Evolutionary conservation across 208 protist species (phyloP).

Genomic region (Leishmania tropica): DNA sequence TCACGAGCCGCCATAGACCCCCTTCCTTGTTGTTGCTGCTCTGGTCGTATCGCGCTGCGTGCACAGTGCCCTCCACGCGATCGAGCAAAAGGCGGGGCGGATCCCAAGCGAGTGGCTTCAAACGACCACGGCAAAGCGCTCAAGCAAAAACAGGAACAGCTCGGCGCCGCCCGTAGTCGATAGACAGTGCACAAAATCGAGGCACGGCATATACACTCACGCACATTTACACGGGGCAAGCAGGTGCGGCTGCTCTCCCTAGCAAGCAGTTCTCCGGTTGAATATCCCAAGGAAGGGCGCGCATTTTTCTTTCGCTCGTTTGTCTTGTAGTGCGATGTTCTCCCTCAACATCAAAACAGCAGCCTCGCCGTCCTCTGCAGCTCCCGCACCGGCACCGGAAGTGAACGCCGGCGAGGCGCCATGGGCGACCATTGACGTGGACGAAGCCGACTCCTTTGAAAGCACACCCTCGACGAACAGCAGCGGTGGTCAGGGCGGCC

Average conservation of each 20-base stretch:
- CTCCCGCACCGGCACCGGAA: background rate
- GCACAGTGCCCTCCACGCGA: background rate
- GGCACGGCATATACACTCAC: background rate
- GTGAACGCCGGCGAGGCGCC: slow-evolving; percentile 5
- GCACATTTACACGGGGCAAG: background rate
- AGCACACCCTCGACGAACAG: slow-evolving; percentile 23
- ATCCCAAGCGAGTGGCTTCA: background rate
- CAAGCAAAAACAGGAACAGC: background rate
- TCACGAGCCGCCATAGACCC: background rate
- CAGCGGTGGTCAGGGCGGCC: background rate
- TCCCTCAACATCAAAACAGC: slow-evolving; percentile 25
- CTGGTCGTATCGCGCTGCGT: background rate
- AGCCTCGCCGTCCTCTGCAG: slow-evolving; percentile 1
- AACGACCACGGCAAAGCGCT: no score
- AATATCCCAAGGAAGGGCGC: background rate
- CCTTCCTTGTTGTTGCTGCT: background rate
- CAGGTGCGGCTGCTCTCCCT: background rate
- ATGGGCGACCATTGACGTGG: slow-evolving; percentile 12
- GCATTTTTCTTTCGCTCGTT: background rate
- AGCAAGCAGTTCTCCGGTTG: background rate
- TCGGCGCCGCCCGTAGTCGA: background rate
- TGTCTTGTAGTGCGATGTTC: slow-evolving; percentile 9
- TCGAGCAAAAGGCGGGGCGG: background rate
- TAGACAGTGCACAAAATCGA: background rate
- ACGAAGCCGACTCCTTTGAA: slow-evolving; percentile 19